Evolutionary conservation across 208 protist genomes (phyloP), one percentile per base, ranked within the genome.

Genomic region (Trypanosomatidae sp.): DNA sequence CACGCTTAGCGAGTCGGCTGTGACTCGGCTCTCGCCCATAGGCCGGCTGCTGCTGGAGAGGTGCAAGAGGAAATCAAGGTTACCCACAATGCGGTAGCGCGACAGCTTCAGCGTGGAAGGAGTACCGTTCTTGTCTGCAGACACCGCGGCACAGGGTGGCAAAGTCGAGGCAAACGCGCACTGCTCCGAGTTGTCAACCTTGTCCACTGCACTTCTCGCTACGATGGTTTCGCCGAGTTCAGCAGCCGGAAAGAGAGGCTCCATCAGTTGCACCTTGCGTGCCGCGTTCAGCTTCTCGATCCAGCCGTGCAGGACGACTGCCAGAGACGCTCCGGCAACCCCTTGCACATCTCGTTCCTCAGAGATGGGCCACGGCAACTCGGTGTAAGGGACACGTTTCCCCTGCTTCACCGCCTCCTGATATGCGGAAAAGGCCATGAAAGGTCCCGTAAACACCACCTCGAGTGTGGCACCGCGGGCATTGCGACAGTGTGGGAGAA

Each of bases 401-500:
- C 49, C 52, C 19, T 52, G n/a, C 47, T 25, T 28, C 2, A 71
- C 74, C 12, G 65, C 59, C 39, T 73, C 52, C 50, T 56, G 6
- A 58, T 66, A 79, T 1, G 58, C 59, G n/a, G 46, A 10, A 33
- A 60, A 53, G 43, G 64, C 52, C 22, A 65, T 36, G 59, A 79
- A 79, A 7, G 74, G 74, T 17, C 74, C 74, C 28, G 28, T 56
- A 71, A 91, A 91, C 36, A 71, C 68, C 7, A 84, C 82, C n/a
- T 88, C 81, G 2, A 88, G 41, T 62, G 80, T 77, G 30, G 80
- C 80, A 17, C 86, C 86, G 17, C 79, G 76, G 30, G 82, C 78
- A 41, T 75, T 69, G 22, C 66, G 69, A 72, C 81, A 91, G n/a
- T 66, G 55, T 50, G 83, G 83, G 2, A 70, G 44, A 41, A 69